A percentile compares a stretch with the other conserved stretches of the same genome.
phyloP scores from a whole-genome alignment of 2,329 filamentous ascomycete species.

The Neofusicoccum umdonicola region DNA sequence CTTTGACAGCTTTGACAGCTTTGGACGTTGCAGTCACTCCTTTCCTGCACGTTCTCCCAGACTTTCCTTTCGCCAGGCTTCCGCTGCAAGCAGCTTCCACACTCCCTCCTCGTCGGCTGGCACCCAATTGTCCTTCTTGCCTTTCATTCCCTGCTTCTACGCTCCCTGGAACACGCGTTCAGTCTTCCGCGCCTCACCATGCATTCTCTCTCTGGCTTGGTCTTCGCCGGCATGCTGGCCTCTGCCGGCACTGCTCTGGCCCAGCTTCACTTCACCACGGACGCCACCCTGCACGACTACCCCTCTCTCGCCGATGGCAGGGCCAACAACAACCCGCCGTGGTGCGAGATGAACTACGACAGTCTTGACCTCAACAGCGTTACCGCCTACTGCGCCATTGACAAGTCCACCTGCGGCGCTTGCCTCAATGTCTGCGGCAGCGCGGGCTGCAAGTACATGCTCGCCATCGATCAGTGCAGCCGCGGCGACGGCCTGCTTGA shows the following conservation, averaged over 20 bases:
- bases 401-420: slow-evolving; percentile 48
- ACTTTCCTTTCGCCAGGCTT: neutral
- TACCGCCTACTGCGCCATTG: slow-evolving; percentile 11
- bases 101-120: neutral
- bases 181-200: neutral
- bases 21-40: neutral
- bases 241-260: neutral
- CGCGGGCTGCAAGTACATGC: slow-evolving; percentile 96
- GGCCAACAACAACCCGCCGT: slow-evolving; percentile 11
- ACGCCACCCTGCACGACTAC: slow-evolving; percentile 17
- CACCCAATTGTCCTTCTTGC: neutral
- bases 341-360: slow-evolving; percentile 10
- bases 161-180: too few species aligned
- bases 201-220: neutral
- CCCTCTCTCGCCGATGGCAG: neutral
- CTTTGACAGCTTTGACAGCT: too few species aligned
- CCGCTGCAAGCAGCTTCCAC: slow-evolving; percentile 6
- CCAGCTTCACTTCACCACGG: slow-evolving; percentile 4
- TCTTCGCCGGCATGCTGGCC: neutral
- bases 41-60: neutral
- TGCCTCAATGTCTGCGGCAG: slow-evolving; percentile 79
- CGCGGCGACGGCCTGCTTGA: slow-evolving; percentile 9
- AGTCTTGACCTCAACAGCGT: slow-evolving; percentile 8
- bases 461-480: slow-evolving; percentile 70
- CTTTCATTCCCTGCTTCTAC: neutral